A percentile compares a stretch with the other conserved stretches of the same genome.
phyloP scores from a whole-genome alignment of 768 basidiomycete genomes.

The Pleurotus cornucopiae region DNA sequence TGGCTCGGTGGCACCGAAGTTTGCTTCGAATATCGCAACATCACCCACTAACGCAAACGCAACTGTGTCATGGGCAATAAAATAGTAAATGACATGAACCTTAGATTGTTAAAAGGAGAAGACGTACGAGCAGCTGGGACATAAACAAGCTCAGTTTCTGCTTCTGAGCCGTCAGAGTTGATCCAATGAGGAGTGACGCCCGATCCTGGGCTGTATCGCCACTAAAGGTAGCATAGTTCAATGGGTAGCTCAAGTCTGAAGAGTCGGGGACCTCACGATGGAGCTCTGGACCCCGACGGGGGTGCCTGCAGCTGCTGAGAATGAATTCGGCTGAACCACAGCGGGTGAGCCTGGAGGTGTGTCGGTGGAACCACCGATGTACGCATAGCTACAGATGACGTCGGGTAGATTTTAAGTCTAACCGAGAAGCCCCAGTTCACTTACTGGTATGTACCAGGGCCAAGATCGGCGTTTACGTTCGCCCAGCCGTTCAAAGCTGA shows the following conservation, averaged over 20 bases:
- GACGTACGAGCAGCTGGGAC: neutral
- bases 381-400: slow-evolving; percentile 1
- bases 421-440: neutral
- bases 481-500: neutral
- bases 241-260: neutral
- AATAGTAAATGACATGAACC: neutral
- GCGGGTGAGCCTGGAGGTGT: neutral
- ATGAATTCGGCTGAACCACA: neutral
- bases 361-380: neutral
- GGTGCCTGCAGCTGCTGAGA: neutral
- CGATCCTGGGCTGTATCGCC: neutral
- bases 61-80: neutral
- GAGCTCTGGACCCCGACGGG: neutral
- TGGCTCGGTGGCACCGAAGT: neutral
- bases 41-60: neutral
- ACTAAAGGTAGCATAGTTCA: neutral
- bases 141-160: neutral
- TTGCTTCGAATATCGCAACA: neutral
- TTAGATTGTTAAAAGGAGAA: neutral
- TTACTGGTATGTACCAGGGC: neutral
- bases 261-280: neutral
- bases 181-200: neutral
- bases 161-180: neutral
- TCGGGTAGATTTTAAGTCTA: neutral
- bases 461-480: neutral